Base-by-base conservation (phyloP, 176 grass and related monocot species). In the Poa annua region DNA sequence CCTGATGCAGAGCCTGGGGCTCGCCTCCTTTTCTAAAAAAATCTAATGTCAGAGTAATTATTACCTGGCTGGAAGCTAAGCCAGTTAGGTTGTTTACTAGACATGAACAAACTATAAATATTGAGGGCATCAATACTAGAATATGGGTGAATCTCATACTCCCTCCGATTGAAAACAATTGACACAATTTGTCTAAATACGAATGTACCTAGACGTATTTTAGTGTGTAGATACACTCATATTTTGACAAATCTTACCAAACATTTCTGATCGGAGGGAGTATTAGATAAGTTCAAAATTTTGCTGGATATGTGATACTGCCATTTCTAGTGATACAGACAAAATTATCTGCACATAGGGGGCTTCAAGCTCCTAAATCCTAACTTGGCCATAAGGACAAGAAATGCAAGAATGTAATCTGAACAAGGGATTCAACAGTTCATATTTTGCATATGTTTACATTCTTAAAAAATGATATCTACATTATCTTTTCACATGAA, bases 61-160 rank as follows among this genome's bases (percentile, higher is more conserved):
- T 74, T 74, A 80, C 6, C 66, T 73, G 44, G 11, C 3, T 53
- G 6, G 47, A 66, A 34, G 71, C 72, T 76, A 86, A 73, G 56
- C n/a, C 21, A 7, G 9, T 24, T 76, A 66, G 14, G 72, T 66
- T 10, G 15, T 66, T 84, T 42, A 76, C 59, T 66, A 49, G 14
- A 66, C 48, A 84, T 36, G 16, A 44, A 76, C 34, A 26, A 88
- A 26, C 20, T 51, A 55, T 13, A 50, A 44, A 83, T 14, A 42
- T 63, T 64, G 70, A 75, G 42, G 29, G 29, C 56, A 64, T 62
- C 57, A 13, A 63, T 39, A 62, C 29, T 75, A 51, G 34, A 71
- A 62, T 53, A 74, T 55, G 48, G 16, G 39, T 48, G 38, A 87
- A 52, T 29, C 13, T 78, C 29, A n/a, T 6, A 69, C 39, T 29